Evolutionary conservation across 208 protist genomes (phyloP), one percentile per base, ranked within the genome.

Genomic region (Wallacemonas collosoma): DNA sequence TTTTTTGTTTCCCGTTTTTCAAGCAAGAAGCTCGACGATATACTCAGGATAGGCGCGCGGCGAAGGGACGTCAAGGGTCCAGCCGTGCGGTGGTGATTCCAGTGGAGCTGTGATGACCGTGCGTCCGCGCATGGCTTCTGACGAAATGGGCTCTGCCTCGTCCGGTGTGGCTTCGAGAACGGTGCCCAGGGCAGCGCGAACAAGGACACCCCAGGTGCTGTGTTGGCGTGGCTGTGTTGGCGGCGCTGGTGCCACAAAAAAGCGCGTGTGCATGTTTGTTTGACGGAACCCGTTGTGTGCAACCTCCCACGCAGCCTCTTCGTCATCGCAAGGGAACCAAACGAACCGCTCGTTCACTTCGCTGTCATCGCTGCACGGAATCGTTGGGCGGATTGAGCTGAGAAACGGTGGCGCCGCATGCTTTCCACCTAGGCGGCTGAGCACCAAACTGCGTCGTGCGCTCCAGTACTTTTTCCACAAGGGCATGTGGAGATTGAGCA

Each of bases 381-480:
- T 61, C 54, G 86, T 62, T 5, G 75, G 70, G 14, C 48, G 38
- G 6, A 71, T 56, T 17, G 58, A 48, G 43, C 53, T 72, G 1
- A 89, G 63, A 36, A 55, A 61, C 40, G 79, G 72, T 35, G 88
- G 82, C 17, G 76, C 63, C 36, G 72, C 61, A 77, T 83, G 83
- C 66, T 50, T 79, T 53, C 80, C 73, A 58, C 72, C 65, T 3
- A 73, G 67, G 60, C 73, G 68, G 9, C 71, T 47, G 64, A 75
- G 76, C n/a, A 80, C 54, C 76, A 89, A 81, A 65, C 79, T 68
- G 66, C 79, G 73, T 5, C 81, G 71, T 43, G 75, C 83, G n/a
- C 76, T 81, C 80, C 85, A 90, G 62, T 89, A 88, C 39, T 72
- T 74, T 69, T 86, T 80, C 87, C 87, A 93, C 35, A 89, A 67